These are phyloP conservation scores for Oenanthe javanica DNA, from an alignment of 140 eudicot species.

Conservation along the genomic window DNA sequence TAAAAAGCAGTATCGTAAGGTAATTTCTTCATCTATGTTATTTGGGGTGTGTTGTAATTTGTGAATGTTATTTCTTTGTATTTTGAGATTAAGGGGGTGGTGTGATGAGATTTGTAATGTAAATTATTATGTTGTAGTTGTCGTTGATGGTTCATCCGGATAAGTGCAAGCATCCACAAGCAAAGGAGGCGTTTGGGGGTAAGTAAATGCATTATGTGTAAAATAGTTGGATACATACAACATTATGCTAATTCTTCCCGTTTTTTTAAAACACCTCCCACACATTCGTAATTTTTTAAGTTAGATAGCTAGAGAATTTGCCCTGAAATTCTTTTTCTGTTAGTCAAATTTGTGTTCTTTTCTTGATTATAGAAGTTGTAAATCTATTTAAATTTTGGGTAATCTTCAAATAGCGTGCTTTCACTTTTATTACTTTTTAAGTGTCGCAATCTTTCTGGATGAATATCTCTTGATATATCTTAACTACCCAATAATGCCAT, in stretches of 20 bases:
- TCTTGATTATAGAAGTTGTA: background rate
- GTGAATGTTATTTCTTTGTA: background rate
- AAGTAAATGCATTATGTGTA: background rate
- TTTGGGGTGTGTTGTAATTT: background rate
- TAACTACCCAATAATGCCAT: background rate
- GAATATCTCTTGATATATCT: background rate
- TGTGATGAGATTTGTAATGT: background rate
- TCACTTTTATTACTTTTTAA: background rate
- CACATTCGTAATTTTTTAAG: background rate
- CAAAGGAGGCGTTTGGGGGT: slow-evolving; percentile 98
- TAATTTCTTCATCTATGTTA: slow-evolving; percentile 14
- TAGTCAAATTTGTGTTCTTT: background rate
- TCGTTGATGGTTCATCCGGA: slow-evolving; percentile 98
- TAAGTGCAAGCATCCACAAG: slow-evolving; percentile 97
- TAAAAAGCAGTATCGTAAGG: slow-evolving; percentile 96
- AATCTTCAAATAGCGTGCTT: background rate
- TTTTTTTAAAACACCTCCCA: background rate
- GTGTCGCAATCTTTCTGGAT: background rate
- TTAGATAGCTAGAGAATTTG: background rate
- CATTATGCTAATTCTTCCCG: background rate
- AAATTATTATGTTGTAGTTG: slow-evolving; percentile 37
- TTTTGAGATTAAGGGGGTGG: background rate
- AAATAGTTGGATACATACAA: background rate
- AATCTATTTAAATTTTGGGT: background rate
- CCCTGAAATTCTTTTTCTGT: background rate